Conservation (phyloP, 768 basidiomycete genomes). For the Suillus ampliporus region DNA sequence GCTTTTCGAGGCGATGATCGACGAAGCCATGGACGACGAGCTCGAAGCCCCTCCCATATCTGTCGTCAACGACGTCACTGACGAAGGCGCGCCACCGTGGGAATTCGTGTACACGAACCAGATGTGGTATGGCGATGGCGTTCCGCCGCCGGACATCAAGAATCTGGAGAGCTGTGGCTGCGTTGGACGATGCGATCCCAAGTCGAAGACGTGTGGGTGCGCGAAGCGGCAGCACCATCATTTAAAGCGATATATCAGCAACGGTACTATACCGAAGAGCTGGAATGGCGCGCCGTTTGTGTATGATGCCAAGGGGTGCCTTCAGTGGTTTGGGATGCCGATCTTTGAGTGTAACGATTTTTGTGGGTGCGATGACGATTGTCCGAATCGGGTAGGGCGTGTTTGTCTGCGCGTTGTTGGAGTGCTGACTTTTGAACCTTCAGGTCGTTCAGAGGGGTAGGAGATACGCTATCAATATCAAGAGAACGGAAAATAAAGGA, state of each 20-base stretch:
- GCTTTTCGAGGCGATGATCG: conserved; percentile 70
- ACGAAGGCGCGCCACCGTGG: conserved; percentile 75
- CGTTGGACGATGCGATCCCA: conserved; percentile 75
- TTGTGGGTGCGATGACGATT: conserved; percentile 83
- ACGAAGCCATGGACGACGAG: conserved; percentile 68
- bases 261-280: conserved; percentile 32
- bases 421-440: background rate
- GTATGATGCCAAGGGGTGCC: conserved; percentile 65
- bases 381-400: conserved; percentile 73
- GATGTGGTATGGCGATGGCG: conserved; percentile 74
- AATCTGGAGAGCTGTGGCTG: conserved; percentile 75
- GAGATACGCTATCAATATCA: conserved; percentile 62
- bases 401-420: background rate
- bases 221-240: conserved; percentile 56
- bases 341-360: conserved; percentile 88
- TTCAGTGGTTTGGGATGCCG: conserved; percentile 59
- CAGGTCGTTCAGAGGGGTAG: conserved; percentile 88
- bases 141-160: conserved; percentile 66
- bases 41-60: conserved; percentile 69
- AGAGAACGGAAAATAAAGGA: conserved; percentile 77
- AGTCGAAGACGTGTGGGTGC: conserved; percentile 75
- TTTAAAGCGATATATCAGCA: conserved; percentile 28
- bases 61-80: conserved; percentile 69
- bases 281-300: conserved; percentile 60
- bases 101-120: conserved; percentile 89